Base-by-base conservation (phyloP, 257 asterid species). In the Fraxinus pennsylvanica region DNA sequence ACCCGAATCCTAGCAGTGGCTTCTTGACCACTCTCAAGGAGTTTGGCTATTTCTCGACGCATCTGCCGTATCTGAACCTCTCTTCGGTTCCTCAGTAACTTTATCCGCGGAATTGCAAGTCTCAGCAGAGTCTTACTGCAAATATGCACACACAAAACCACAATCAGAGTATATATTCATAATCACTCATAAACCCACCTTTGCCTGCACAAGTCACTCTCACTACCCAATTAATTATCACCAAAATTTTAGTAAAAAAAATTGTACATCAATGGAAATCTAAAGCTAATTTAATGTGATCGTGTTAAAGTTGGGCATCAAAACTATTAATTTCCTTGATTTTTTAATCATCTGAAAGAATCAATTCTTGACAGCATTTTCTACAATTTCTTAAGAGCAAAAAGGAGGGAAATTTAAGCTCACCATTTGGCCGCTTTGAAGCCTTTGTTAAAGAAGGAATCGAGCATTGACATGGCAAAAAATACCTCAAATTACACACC, bases 11-110 rank as follows among this genome's bases (percentile, higher is more conserved):
- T 82, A 72, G 99, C 98, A 69, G 98, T 93, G 73, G 98, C 99
- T 91, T 96, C 99, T 84, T 93, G 99, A 79, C 98, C 99, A 85
- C 98, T 93, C 88, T 92, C 98, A 38, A 96, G 94, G 52, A 96
- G 94, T 88, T 92, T 96, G 67, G 98, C 96, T 3, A 96, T 93
- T 68, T 96, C 98, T 72, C 83, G 85, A 4, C 98, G 94, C 99
- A 96, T 96, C 88, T 93, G 92, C 87, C 81, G 93, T 61, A 96
- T n/a, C 89, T 96, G 99, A 81, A 86, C 79, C 86, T 92, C 99
- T 88, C 96, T 92, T 70, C 97, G 88, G 81, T 96, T 96, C 87
- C 99, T 88, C 89, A 96, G 84, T 63, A 96, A 82, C 89, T 96
- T 96, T 27, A 96, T 91, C 75, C 99, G 89, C 8, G 99, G 99